A percentile compares a stretch with the other conserved stretches of the same genome.
Conservation (phyloP, 2,329 filamentous ascomycete genomes). For the Verticillium longisporum region DNA sequence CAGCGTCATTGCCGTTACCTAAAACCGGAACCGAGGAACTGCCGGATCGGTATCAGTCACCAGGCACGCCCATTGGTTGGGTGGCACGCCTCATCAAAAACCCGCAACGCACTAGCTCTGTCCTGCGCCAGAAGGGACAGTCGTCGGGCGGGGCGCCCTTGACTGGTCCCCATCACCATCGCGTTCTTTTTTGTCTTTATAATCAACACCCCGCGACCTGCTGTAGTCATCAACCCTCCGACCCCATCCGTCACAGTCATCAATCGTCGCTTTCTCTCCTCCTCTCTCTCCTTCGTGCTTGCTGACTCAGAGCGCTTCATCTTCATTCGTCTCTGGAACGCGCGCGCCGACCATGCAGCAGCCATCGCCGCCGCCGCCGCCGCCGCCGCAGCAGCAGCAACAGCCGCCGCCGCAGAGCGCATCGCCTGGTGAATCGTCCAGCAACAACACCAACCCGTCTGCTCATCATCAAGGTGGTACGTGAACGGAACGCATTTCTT, state of each 20-base stretch:
- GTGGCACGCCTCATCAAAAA: background rate
- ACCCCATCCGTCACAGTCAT: background rate
- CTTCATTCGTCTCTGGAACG: background rate
- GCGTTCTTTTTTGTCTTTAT: background rate
- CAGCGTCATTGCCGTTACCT: background rate
- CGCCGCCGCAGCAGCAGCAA: background rate
- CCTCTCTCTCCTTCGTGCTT: background rate
- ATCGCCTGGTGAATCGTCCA: background rate
- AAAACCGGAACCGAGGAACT: background rate
- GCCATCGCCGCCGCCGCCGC: background rate
- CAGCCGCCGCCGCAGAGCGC: background rate
- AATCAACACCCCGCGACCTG: background rate
- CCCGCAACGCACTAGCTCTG: background rate
- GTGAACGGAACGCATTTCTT: background rate
- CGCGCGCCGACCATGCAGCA: background rate
- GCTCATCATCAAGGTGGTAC: background rate
- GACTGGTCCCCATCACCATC: background rate
- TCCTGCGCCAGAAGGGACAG: background rate
- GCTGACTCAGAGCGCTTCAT: conserved; percentile 3
- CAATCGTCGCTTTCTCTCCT: too few relatives aligned
- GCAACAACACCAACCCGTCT: background rate
- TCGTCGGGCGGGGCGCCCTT: too few relatives aligned
- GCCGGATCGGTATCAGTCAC: background rate
- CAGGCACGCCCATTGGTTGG: background rate
- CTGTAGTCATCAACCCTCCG: conserved; percentile 1